phyloP scores from a whole-genome alignment of 139 green algal species.

The Chlorella sp. region DNA sequence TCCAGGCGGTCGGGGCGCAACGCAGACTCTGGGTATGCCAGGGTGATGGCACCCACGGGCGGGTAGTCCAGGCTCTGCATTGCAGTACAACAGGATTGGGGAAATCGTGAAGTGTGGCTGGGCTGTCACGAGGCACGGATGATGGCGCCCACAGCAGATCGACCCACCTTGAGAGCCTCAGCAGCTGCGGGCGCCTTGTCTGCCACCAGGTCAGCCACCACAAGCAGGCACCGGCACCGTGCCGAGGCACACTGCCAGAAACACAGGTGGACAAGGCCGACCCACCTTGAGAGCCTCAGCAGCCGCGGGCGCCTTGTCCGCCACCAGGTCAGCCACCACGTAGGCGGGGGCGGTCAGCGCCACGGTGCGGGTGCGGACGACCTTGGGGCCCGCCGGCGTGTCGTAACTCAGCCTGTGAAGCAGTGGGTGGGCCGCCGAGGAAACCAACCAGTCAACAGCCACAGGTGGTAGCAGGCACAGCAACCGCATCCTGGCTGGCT shows the following conservation, averaged over 20 bases:
- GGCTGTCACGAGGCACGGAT: too few species aligned
- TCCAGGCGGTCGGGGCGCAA: slow-evolving; percentile 83
- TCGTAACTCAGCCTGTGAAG: slow-evolving; percentile 74
- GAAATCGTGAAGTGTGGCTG: background rate
- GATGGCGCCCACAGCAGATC: background rate
- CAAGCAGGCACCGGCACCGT: background rate
- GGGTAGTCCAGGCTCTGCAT: slow-evolving; percentile 92
- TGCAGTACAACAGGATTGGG: too few species aligned
- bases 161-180: slow-evolving; percentile 57
- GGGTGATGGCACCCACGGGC: slow-evolving; percentile 93
- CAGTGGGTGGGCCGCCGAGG: too few species aligned
- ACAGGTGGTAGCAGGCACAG: too few species aligned
- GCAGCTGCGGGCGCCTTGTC: slow-evolving; percentile 49
- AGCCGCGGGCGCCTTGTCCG: slow-evolving; percentile 47
- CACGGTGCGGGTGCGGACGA: slow-evolving; percentile 65
- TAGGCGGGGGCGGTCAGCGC: slow-evolving; percentile 93
- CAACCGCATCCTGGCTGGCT: background rate
- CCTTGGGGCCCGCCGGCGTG: slow-evolving; percentile 81
- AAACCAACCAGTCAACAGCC: too few species aligned
- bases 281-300: slow-evolving; percentile 61
- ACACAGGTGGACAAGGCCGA: too few species aligned
- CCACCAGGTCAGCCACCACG: slow-evolving; percentile 82
- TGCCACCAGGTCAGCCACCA: slow-evolving; percentile 81
- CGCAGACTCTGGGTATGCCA: slow-evolving; percentile 81
- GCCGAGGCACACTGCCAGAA: background rate